Conservation (phyloP, 371 early-diverging fungal genomes). For the Mucor indicus region DNA sequence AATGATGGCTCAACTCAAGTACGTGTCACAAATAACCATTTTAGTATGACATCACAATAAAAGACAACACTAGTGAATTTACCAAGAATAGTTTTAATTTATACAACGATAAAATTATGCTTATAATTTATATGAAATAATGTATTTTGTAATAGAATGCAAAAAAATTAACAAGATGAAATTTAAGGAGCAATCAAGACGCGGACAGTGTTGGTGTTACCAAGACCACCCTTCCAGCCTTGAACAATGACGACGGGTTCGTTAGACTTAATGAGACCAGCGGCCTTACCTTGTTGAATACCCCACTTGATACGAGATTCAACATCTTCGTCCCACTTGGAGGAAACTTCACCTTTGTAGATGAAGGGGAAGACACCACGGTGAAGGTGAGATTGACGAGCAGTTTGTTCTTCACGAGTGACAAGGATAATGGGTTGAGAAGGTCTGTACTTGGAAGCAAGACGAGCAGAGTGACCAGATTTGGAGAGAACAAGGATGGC, state of each 20-base stretch:
- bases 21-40: too few species aligned
- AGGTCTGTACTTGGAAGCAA: conserved; percentile 92
- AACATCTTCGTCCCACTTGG: conserved; percentile 84
- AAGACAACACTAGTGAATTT: too few species aligned
- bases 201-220: conserved; percentile 84
- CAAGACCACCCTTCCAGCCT: conserved; percentile 78
- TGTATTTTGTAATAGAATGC: background rate
- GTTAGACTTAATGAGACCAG: conserved; percentile 60
- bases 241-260: conserved; percentile 76
- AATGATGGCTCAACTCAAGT: too few species aligned
- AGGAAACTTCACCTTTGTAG: conserved; percentile 52
- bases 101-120: too few species aligned
- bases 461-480: conserved; percentile 81
- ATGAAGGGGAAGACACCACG: conserved; percentile 89
- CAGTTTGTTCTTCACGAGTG: conserved; percentile 75
- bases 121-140: conserved; percentile 2
- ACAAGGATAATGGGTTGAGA: conserved; percentile 86
- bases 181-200: conserved; percentile 50
- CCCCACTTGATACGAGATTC: conserved; percentile 80
- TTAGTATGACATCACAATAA: too few species aligned
- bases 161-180: background rate
- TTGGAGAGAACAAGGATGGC: conserved; percentile 85
- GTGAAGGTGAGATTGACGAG: conserved; percentile 81
- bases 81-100: too few species aligned
- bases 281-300: conserved; percentile 63